Percentiles rank a stretch among this genome's conserved stretches.
Conservation (phyloP, 371 early-diverging fungal genomes). For the Mortierella sp. region DNA sequence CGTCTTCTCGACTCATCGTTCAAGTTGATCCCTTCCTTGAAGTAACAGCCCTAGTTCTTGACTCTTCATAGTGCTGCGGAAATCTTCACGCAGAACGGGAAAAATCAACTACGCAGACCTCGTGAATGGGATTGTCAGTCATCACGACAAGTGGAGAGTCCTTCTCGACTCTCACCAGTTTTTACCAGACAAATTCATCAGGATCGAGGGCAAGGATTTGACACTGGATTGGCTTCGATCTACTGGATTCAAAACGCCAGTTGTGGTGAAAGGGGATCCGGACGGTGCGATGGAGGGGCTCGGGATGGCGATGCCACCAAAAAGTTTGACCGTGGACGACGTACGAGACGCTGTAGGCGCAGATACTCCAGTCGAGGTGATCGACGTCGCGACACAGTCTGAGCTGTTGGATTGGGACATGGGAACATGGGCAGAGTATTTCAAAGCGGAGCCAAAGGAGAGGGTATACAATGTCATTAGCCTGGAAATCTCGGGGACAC, state of each 20-base stretch:
- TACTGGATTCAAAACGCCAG: slow-evolving; percentile 70
- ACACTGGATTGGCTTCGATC: slow-evolving; percentile 64
- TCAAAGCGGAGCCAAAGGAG: slow-evolving; percentile 65
- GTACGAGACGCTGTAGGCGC: slow-evolving; percentile 77
- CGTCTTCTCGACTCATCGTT: too few relatives aligned
- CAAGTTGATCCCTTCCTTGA: too few relatives aligned
- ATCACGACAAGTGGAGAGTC: slow-evolving; percentile 72
- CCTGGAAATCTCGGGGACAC: slow-evolving; percentile 83
- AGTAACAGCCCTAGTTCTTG: too few relatives aligned
- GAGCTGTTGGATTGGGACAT: slow-evolving; percentile 82
- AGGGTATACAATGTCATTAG: slow-evolving; percentile 89
- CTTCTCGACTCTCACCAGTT: slow-evolving; percentile 68
- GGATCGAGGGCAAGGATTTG: slow-evolving; percentile 63
- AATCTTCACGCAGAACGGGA: slow-evolving; percentile 67
- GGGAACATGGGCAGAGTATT: slow-evolving; percentile 86
- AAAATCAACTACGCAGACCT: slow-evolving; percentile 76
- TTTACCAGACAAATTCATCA: slow-evolving; percentile 64
- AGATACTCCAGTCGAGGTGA: slow-evolving; percentile 33
- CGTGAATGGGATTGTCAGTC: slow-evolving; percentile 74
- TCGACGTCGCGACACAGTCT: slow-evolving; percentile 87
- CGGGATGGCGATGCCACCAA: slow-evolving; percentile 85
- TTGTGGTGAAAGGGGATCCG: slow-evolving; percentile 57
- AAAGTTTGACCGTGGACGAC: slow-evolving; percentile 68
- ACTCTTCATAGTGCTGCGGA: slow-evolving; percentile 56
- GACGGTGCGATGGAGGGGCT: slow-evolving; percentile 60